Percentiles rank a stretch among this genome's conserved stretches.
These are phyloP conservation scores for Blastomyces parvus DNA, from an alignment of 2,329 filamentous ascomycete genomes.

Conservation along the genomic window DNA sequence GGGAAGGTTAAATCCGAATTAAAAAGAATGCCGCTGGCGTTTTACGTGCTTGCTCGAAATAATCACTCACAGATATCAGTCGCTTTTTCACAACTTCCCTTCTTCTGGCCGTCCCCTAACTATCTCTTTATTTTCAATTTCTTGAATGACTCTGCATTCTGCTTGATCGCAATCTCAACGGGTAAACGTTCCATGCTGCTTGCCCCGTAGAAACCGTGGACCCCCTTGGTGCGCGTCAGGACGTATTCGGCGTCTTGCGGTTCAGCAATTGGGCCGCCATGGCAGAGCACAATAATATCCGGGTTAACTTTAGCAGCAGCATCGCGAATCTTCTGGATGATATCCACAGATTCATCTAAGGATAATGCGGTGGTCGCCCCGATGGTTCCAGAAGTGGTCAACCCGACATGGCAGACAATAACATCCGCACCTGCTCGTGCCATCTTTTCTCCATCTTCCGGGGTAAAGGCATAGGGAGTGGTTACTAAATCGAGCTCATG, in stretches of 20 bases:
- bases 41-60: too few relatives aligned
- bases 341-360: constrained; percentile 53
- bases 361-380: constrained; percentile 53
- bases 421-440: constrained; percentile 56
- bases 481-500: constrained; percentile 53
- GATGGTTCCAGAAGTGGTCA: constrained; percentile 56
- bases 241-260: constrained; percentile 56
- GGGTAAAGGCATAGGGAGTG: constrained; percentile 60
- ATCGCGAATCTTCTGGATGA: constrained; percentile 56
- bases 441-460: constrained; percentile 54
- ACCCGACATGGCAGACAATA: constrained; percentile 58
- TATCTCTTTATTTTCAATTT: constrained; percentile 6
- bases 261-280: constrained; percentile 58
- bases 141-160: constrained; percentile 49
- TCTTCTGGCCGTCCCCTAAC: not conserved
- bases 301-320: constrained; percentile 47
- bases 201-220: constrained; percentile 65
- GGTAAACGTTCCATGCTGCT: constrained; percentile 61
- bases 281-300: constrained; percentile 58
- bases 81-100: not conserved
- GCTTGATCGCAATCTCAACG: constrained; percentile 56
- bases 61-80: not conserved
- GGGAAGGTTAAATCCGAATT: not conserved
- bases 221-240: constrained; percentile 48
- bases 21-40: too few relatives aligned